Evolutionary conservation across 768 basidiomycete genomes (phyloP), one percentile per base, ranked within the genome.

Genomic region (Psilocybe tampanensis): DNA sequence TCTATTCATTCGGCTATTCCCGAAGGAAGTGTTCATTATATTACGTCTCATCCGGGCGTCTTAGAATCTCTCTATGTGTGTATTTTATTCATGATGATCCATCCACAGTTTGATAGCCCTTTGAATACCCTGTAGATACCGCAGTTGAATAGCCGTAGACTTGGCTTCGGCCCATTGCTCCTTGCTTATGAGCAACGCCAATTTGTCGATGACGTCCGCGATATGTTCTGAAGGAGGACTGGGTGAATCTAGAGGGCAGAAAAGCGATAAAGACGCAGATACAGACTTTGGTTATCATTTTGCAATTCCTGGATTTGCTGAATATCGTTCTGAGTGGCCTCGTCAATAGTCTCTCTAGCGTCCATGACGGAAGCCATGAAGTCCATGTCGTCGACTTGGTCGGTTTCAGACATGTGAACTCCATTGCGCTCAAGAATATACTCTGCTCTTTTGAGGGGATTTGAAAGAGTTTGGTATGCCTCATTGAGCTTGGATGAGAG

Each of bases 301-400:
- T 76, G 67, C 21, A 95, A 70, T 7, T 58, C 53, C n/a, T 77
- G 74, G 2, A 93, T 80, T 12, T 80, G 78, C 2, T 76, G 75
- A 41, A 66, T 63, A 19, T 80, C 77, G 2, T 73, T 72, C 1
- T 58, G 23, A 23, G 48, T 60, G 8, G 88, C 84, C 3, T 81
- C 82, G 56, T 95, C 92, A 34, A 97, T 80, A 29, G 79, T 80
- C 70, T 95, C 94, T 47, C 93, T 74, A 8, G 78, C 80, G 60
- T 92, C 86, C 83, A 97, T 86, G 39, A 96, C 82, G 61, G 90
- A 84, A 62, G 78, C 76, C 61, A 98, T 81, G 56, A 96, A 82
- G 44, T 73, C 81, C 44, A 83, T 72, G 64, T 95, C 91, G 11
- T 88, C 83, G 21, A 89, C 70, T 51, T 85, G 83, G 59, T 96